phyloP scores from a whole-genome alignment of 2,329 filamentous ascomycete species.

The Fusarium illudens region DNA sequence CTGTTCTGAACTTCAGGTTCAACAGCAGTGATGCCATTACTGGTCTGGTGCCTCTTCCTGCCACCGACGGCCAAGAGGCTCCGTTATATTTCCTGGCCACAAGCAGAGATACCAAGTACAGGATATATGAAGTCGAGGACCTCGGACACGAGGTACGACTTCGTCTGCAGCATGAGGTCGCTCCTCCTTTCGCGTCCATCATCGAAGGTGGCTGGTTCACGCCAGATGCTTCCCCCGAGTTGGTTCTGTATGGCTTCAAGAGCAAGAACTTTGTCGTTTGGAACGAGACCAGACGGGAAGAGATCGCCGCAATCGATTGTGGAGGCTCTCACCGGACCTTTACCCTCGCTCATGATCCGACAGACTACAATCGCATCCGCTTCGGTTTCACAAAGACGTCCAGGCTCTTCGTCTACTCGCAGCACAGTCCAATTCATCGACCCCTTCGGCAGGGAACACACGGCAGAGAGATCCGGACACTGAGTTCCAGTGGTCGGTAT shows the following conservation, averaged over 20 bases:
- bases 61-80: slow-evolving; percentile 24
- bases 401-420: slow-evolving; percentile 57
- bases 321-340: slow-evolving; percentile 86
- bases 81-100: slow-evolving; percentile 70
- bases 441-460: slow-evolving; percentile 77
- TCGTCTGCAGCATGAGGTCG: slow-evolving; percentile 70
- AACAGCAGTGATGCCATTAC: slow-evolving; percentile 73
- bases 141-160: slow-evolving; percentile 42
- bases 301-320: slow-evolving; percentile 78
- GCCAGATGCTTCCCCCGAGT: slow-evolving; percentile 52
- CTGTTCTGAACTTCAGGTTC: slow-evolving; percentile 49
- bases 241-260: slow-evolving; percentile 83
- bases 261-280: slow-evolving; percentile 82
- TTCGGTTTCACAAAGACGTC: slow-evolving; percentile 82
- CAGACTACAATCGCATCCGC: slow-evolving; percentile 48
- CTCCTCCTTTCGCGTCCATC: slow-evolving; percentile 76
- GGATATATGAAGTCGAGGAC: slow-evolving; percentile 63
- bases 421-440: slow-evolving; percentile 49
- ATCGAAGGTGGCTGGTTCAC: slow-evolving; percentile 76
- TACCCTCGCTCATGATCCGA: slow-evolving; percentile 52
- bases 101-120: slow-evolving; percentile 79
- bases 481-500: slow-evolving; percentile 53
- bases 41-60: slow-evolving; percentile 62
- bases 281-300: slow-evolving; percentile 75
- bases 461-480: slow-evolving; percentile 80